A percentile compares a stretch with the other conserved stretches of the same genome.
These are phyloP conservation scores for Serendipita sp. DNA, from an alignment of 768 basidiomycete species.

Conservation along the genomic window DNA sequence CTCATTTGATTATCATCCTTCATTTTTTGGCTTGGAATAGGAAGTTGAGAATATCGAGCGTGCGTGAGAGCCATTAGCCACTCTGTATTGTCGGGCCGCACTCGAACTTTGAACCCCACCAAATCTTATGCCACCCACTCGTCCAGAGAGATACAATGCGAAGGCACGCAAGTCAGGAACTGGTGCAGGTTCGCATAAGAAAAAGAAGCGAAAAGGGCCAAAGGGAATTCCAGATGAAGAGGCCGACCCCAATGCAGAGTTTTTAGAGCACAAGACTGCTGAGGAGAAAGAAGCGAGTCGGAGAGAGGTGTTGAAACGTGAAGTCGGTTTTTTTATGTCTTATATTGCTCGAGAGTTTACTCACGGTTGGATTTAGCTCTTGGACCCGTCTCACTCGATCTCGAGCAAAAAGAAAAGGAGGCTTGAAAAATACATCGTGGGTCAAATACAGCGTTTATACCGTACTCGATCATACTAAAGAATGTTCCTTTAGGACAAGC, in stretches of 20 bases:
- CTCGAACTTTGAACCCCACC: not conserved
- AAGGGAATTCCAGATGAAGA: constrained; percentile 13
- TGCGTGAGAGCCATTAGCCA: no score
- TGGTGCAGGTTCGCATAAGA: constrained; percentile 45
- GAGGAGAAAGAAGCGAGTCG: constrained; percentile 45
- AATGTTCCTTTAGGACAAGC: constrained; percentile 48
- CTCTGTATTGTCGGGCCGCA: no score
- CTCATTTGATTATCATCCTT: no score
- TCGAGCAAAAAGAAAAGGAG: constrained; percentile 67
- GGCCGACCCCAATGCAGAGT: constrained; percentile 39
- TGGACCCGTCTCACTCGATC: not conserved
- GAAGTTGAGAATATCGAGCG: no score
- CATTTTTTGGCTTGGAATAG: no score
- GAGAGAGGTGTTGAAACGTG: constrained; percentile 40
- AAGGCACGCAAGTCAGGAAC: constrained; percentile 49
- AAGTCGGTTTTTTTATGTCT: constrained; percentile 27
- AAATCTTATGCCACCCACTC: not conserved
- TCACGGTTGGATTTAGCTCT: constrained; percentile 12
- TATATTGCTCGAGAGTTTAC: not conserved
- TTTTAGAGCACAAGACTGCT: constrained; percentile 39
- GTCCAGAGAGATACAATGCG: constrained; percentile 32
- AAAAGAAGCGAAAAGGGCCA: constrained; percentile 26
- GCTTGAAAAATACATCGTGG: constrained; percentile 81
- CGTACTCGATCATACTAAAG: no score
- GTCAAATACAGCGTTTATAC: constrained; percentile 13